Percentiles rank a stretch among this genome's conserved stretches.
Evolutionary conservation across 2,329 filamentous ascomycete species (phyloP).

Genomic region (Colletotrichum orchidophilum): DNA sequence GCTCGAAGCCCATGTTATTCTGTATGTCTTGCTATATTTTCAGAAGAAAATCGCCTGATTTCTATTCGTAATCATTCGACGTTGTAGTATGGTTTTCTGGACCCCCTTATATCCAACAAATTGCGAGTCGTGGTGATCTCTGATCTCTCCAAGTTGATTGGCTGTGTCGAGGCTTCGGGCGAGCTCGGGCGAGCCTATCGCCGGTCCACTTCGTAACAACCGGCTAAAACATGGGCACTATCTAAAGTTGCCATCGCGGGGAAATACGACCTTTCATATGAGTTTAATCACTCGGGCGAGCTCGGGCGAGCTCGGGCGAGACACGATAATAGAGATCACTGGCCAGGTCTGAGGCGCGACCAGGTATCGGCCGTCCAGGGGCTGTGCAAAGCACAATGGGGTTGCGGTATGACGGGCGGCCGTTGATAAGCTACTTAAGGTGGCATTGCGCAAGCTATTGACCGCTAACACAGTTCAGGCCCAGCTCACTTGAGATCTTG

Average conservation of each 20-base stretch:
- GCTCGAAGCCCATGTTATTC: slow-evolving; percentile 25
- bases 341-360: neutral
- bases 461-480: neutral
- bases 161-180: neutral
- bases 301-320: slow-evolving; percentile 5
- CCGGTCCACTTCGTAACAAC: slow-evolving; percentile 46
- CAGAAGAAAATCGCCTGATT: neutral
- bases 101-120: neutral
- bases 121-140: slow-evolving; percentile 1
- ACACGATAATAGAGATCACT: neutral
- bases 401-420: neutral
- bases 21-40: too few relatives aligned
- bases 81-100: slow-evolving; percentile 45
- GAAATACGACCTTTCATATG: neutral
- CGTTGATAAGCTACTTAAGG: neutral
- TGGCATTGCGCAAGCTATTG: neutral
- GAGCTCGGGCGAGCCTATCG: slow-evolving; percentile 44
- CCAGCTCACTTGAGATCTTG: neutral
- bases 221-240: slow-evolving; percentile 27
- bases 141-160: slow-evolving; percentile 3
- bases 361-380: neutral
- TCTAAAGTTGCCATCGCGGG: neutral
- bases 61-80: neutral
- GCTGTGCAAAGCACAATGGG: neutral
- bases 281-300: slow-evolving; percentile 17